These are phyloP conservation scores for Dipsacomyces acuminosporus DNA, from an alignment of 371 early-diverging fungal genomes.

Conservation along the genomic window DNA sequence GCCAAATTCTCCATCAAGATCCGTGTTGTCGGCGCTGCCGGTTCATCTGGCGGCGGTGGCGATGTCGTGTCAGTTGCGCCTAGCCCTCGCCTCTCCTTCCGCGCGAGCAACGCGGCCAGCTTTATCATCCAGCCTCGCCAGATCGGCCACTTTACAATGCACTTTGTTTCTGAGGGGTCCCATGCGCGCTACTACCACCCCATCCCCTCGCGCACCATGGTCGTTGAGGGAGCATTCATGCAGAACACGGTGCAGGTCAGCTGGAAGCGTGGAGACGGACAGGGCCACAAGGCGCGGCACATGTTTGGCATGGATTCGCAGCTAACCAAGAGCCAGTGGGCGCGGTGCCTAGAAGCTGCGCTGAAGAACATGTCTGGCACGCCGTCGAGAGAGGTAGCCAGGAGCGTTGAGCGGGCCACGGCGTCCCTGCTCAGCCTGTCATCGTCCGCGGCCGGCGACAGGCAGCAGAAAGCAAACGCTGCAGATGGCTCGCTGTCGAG, in stretches of 20 bases:
- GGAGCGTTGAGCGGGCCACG: background rate
- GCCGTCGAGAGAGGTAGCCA: conserved; percentile 11
- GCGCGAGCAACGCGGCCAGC: conserved; percentile 20
- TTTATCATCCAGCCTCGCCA: conserved; percentile 44
- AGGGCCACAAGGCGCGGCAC: conserved; percentile 23
- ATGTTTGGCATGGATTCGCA: conserved; percentile 45
- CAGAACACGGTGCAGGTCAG: conserved; percentile 44
- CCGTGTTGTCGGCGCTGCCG: conserved; percentile 25
- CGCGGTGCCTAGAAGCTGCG: conserved; percentile 24
- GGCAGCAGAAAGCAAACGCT: background rate
- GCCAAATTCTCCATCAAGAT: conserved; percentile 29
- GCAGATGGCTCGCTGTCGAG: background rate
- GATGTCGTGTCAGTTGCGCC: conserved; percentile 37
- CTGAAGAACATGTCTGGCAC: conserved; percentile 13
- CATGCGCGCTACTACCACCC: conserved; percentile 48
- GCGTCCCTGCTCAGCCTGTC: background rate
- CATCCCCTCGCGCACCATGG: conserved; percentile 43
- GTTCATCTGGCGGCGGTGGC: conserved; percentile 3
- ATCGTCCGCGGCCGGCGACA: background rate
- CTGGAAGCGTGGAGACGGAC: conserved; percentile 32
- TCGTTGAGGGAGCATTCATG: conserved; percentile 49
- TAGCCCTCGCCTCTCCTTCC: conserved; percentile 28
- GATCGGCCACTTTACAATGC: conserved; percentile 47
- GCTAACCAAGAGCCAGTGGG: conserved; percentile 33
- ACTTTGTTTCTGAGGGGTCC: conserved; percentile 44